Base-by-base conservation (phyloP, 352 stramenopile species). In the Pythium plurisporium region DNA sequence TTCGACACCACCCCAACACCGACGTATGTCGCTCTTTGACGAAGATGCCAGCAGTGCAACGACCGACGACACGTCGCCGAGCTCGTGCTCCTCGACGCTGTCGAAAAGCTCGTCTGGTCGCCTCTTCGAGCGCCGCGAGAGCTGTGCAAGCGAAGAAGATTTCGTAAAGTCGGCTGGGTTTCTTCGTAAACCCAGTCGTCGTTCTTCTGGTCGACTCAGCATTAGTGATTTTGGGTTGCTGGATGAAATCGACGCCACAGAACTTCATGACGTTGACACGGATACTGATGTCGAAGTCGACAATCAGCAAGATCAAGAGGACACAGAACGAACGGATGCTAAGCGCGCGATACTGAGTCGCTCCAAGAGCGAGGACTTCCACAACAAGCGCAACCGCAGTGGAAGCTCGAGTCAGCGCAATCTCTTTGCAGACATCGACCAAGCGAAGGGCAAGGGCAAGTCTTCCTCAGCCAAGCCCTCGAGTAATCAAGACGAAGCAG, bases 141-240 rank as follows among this genome's bases (percentile, higher is more conserved):
- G 76, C 52, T 70, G 50, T n/a, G 51, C 74, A 3, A 83, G 72
- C n/a, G 78, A 87, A 44, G 70, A 87, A 47, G 67, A 79, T 30
- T 85, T 88, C 46, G 76, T 72, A 10, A 76, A 74, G 22, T 89
- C 79, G 3, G 79, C 79, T 1, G 79, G 79, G 2, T 92, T 90
- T 44, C 61, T 92, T 6, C 76, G 76, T 6, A 74, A 77, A 23
- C 73, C 52, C 1, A 55, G 79, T 29, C 79, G 74, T 15, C 79
- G 82, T 26, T 66, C 77, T 17, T 89, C 78, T 1, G 75, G 76
- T 5, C 67, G 82, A 0, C 62, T 92, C 6, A 91, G 74, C 37
- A 81, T 91, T 17, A 88, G 70, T 40, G 84, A 94, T 51, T 87
- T 91, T 65, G 84, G 84, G 0, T 64, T 94, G 5, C 42, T 94